Evolutionary conservation across 2,329 filamentous ascomycete genomes (phyloP), one percentile per base, ranked within the genome.

Genomic region (Plectosphaerella plurivora): DNA sequence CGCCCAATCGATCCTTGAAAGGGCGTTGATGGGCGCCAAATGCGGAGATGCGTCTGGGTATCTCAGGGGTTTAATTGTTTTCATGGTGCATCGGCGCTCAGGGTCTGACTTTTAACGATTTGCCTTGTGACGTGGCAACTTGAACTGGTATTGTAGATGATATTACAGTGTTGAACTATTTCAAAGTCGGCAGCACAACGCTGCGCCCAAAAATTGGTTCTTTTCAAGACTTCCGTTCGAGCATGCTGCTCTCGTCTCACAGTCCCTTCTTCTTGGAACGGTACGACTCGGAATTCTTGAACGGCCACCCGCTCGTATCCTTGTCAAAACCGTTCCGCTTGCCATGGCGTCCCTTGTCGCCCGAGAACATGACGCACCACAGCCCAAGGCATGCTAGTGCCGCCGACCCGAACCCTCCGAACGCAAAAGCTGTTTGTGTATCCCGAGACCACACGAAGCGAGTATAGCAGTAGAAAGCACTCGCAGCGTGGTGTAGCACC

Each of bases 401-500:
- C 8, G 75, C 73, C 58, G 78, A 85, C 18, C 78, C 82, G 2
- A 79, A 60, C 57, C 82, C 77, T 0, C 83, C 87, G 5, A 89
- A 65, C 1, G 78, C 69, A 63, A 86, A 88, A 0, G 77, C 80
- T 11, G 78, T 73, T 61, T 83, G 77, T 6, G 75, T 73, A 1
- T 48, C 42, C 11, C 50, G 41, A 66, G 71, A 73, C 50, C 73
- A 69, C n/a, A 77, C 75, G 70, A 84, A 89, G 65, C 84, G 79
- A 47, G 77, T 76, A 69, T 92, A 94, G 62, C 81, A 77, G 66
- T 89, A 87, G 57, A 85, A 83, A 16, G 84, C 84, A 5, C 76
- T 74, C 0, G 75, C 61, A 16, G 75, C 71, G 66, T 93, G 88
- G 72, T 89, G 88, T 3, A 83, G 55, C 0, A 82, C 80, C 1